A percentile compares a stretch with the other conserved stretches of the same genome.
phyloP scores from a whole-genome alignment of 2,329 filamentous ascomycete species.

The Ophiostoma triangulosporum region DNA sequence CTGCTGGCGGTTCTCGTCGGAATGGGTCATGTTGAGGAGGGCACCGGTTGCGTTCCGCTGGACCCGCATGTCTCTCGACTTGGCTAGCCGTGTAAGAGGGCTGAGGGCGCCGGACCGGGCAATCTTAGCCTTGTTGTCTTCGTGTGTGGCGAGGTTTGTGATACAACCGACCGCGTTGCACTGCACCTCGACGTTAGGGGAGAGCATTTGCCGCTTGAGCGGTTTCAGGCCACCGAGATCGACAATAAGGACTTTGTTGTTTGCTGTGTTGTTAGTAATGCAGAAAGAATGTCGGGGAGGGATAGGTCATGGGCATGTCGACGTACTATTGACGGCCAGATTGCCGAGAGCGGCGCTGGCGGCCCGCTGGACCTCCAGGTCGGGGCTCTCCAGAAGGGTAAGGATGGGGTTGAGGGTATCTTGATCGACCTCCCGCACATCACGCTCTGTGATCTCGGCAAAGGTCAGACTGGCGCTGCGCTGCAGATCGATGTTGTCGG shows the following conservation, averaged over 20 bases:
- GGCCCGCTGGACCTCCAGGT: conserved; percentile 93
- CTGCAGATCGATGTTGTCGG: conserved; percentile 96
- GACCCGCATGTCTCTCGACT: conserved; percentile 96
- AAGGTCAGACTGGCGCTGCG: conserved; percentile 95
- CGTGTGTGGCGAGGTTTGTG: conserved; percentile 93
- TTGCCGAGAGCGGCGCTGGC: conserved; percentile 94
- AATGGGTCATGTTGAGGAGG: conserved; percentile 97
- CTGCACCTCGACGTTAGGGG: conserved; percentile 93
- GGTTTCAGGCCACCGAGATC: conserved; percentile 79
- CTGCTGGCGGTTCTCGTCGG: conserved; percentile 94
- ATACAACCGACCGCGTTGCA: conserved; percentile 99
- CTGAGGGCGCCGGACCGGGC: conserved; percentile 85
- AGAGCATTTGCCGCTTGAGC: conserved; percentile 96
- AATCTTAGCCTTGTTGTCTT: conserved; percentile 99
- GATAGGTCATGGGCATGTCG: too few species aligned
- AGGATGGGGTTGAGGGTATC: conserved; percentile 94
- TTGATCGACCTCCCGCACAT: conserved; percentile 90
- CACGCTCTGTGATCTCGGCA: conserved; percentile 96
- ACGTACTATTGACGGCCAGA: conserved; percentile 87
- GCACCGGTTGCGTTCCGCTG: conserved; percentile 95
- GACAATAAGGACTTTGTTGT: conserved; percentile 97
- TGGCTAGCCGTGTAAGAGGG: conserved; percentile 80
- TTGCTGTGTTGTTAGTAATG: conserved; percentile 41
- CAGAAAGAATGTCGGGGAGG: not conserved
- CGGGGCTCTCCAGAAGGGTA: conserved; percentile 83